Percentiles rank a stretch among this genome's conserved stretches.
Evolutionary conservation across 202 grass and related monocot species (phyloP).

Genomic region (Dendrocalamus latiflorus): DNA sequence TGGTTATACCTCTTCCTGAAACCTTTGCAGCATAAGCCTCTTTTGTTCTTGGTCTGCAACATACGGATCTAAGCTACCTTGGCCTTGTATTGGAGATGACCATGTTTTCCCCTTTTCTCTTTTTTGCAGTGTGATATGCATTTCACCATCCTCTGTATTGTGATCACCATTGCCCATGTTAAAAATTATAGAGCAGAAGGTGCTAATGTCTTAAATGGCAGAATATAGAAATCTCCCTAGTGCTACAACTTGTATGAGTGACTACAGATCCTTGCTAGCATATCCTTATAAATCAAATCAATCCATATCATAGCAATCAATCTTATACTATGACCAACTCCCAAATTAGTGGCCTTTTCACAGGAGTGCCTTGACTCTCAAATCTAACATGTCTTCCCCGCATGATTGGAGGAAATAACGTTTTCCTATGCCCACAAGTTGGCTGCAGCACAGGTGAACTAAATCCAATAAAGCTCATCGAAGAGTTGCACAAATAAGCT

Average conservation of each 20-base stretch:
- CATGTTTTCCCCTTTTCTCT: slow-evolving; percentile 86
- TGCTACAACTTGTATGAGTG: too few relatives aligned
- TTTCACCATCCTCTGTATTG: slow-evolving; percentile 71
- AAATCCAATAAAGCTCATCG: background rate
- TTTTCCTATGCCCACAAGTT: background rate
- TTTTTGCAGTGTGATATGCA: slow-evolving; percentile 97
- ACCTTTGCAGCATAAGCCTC: slow-evolving; percentile 96
- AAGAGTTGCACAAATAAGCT: background rate
- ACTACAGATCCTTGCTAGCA: too few relatives aligned
- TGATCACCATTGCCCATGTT: slow-evolving; percentile 8
- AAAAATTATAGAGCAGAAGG: too few relatives aligned
- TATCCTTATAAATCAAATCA: too few relatives aligned
- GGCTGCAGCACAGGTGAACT: background rate
- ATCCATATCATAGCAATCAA: too few relatives aligned
- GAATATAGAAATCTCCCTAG: too few relatives aligned
- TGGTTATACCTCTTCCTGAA: slow-evolving; percentile 91
- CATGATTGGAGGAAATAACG: background rate
- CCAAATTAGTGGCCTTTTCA: background rate
- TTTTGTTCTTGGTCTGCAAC: slow-evolving; percentile 81
- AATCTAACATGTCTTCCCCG: background rate
- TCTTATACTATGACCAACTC: too few relatives aligned
- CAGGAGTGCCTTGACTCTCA: background rate
- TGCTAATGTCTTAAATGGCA: too few relatives aligned
- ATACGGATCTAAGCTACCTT: slow-evolving; percentile 77
- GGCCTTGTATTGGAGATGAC: slow-evolving; percentile 90